A percentile compares a stretch with the other conserved stretches of the same genome.
These are phyloP conservation scores for Penicillium nordicum DNA, from an alignment of 2,329 filamentous ascomycete species.

Conservation along the genomic window DNA sequence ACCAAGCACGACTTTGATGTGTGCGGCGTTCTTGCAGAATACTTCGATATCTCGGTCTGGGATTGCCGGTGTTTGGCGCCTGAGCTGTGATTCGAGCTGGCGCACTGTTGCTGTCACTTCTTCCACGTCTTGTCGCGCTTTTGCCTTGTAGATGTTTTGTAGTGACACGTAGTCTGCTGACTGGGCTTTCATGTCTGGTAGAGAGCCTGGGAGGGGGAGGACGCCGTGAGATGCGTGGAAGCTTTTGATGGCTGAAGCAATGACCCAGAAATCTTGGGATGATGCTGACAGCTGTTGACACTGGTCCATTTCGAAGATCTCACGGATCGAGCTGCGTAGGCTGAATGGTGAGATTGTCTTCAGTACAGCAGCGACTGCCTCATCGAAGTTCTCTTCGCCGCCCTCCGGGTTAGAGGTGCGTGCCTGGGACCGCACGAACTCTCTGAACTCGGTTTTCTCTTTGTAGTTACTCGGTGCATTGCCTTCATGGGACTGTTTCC, in stretches of 20 bases:
- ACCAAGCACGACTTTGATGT: constrained; percentile 80
- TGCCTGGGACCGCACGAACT: constrained; percentile 63
- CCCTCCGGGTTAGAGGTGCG: constrained; percentile 74
- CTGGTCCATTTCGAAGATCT: constrained; percentile 72
- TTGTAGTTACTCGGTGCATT: constrained; percentile 69
- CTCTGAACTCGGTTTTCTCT: constrained; percentile 81
- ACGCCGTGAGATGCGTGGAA: constrained; percentile 72
- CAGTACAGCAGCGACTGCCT: constrained; percentile 81
- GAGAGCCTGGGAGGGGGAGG: constrained; percentile 77
- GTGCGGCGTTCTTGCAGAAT: constrained; percentile 93
- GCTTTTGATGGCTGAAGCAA: constrained; percentile 70
- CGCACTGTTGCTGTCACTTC: constrained; percentile 69
- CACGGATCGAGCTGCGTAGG: constrained; percentile 65
- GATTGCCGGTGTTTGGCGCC: constrained; percentile 50
- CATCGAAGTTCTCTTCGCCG: constrained; percentile 94
- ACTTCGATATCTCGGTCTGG: constrained; percentile 74
- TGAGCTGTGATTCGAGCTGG: constrained; percentile 49
- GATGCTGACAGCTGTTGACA: constrained; percentile 45
- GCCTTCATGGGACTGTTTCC: constrained; percentile 69
- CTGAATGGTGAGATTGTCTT: constrained; percentile 73
- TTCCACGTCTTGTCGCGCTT: constrained; percentile 72
- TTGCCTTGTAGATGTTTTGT: constrained; percentile 88
- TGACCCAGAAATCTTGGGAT: constrained; percentile 78
- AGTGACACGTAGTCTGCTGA: constrained; percentile 85
- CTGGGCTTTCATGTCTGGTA: constrained; percentile 97